phyloP scores from a whole-genome alignment of 306 rosid genomes.

The Fragaria vesca region DNA sequence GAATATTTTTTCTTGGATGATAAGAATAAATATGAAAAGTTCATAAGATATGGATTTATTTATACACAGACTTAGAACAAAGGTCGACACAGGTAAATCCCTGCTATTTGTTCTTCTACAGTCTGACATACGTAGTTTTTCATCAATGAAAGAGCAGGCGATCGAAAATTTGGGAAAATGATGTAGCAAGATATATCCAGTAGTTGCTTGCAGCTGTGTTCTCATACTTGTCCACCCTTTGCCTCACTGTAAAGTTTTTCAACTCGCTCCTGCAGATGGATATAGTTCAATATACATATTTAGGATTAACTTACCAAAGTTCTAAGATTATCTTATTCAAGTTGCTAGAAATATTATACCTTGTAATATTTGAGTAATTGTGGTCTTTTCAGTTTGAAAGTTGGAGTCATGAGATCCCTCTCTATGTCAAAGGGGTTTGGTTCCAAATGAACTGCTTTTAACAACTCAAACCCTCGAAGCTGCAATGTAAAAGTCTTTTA shows the following conservation, averaged over 20 bases:
- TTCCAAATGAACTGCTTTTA: slow-evolving; percentile 82
- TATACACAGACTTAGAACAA: not conserved
- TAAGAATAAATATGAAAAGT: not conserved
- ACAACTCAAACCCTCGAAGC: slow-evolving; percentile 91
- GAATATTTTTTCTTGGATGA: not conserved
- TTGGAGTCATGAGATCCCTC: slow-evolving; percentile 87
- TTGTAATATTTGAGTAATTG: slow-evolving; percentile 66
- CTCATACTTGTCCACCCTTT: slow-evolving; percentile 41
- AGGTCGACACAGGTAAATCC: not conserved
- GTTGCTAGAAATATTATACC: slow-evolving; percentile 37
- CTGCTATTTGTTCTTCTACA: not conserved
- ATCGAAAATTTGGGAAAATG: slow-evolving; percentile 5
- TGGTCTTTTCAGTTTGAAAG: slow-evolving; percentile 89
- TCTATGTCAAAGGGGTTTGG: slow-evolving; percentile 82
- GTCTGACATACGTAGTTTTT: not conserved
- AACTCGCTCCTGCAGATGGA: slow-evolving; percentile 51
- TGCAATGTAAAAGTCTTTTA: slow-evolving; percentile 25
- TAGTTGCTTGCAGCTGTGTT: not conserved
- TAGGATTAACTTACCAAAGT: not conserved
- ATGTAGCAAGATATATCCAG: slow-evolving; percentile 14
- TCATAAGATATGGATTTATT: not conserved
- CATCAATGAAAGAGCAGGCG: not conserved
- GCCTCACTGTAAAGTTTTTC: slow-evolving; percentile 69
- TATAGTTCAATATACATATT: not conserved
- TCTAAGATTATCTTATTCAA: not conserved